Conservation (phyloP, 768 basidiomycete genomes). For the Lenzites betulinus region DNA sequence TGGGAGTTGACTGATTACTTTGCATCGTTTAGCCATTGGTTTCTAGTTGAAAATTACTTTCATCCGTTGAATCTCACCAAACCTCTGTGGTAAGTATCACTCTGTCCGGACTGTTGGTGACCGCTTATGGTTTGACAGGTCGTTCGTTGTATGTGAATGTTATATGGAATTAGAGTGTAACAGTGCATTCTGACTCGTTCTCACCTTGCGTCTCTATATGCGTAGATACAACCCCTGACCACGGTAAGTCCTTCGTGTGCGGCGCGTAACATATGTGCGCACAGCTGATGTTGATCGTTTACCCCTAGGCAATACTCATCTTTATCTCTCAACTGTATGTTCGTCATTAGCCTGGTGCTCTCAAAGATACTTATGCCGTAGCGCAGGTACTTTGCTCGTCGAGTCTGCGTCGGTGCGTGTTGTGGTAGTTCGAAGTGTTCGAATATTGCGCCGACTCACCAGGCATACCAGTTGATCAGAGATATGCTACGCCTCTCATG, state of each 20-base stretch:
- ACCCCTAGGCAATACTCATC: background rate
- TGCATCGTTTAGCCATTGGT: background rate
- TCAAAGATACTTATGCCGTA: background rate
- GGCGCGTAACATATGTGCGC: too few relatives aligned
- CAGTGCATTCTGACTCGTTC: too few relatives aligned
- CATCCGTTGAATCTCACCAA: background rate
- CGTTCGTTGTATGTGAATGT: background rate
- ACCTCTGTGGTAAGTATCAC: background rate
- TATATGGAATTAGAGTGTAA: too few relatives aligned
- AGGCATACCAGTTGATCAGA: background rate
- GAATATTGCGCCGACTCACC: background rate
- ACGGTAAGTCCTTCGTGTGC: background rate
- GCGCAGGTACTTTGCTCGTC: slow-evolving; percentile 4
- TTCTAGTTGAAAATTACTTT: background rate
- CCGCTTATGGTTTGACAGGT: too few relatives aligned
- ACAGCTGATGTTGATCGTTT: background rate
- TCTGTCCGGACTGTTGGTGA: too few relatives aligned
- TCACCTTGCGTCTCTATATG: background rate
- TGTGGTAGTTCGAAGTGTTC: too few relatives aligned
- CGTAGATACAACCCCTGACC: background rate
- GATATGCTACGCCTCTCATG: too few relatives aligned
- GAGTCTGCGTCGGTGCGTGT: slow-evolving; percentile 4
- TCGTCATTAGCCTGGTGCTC: background rate
- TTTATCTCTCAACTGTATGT: slow-evolving; percentile 4
- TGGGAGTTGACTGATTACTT: background rate